Evolutionary conservation across 2,329 filamentous ascomycete species (phyloP).

Genomic region (Xylariaceae sp.): DNA sequence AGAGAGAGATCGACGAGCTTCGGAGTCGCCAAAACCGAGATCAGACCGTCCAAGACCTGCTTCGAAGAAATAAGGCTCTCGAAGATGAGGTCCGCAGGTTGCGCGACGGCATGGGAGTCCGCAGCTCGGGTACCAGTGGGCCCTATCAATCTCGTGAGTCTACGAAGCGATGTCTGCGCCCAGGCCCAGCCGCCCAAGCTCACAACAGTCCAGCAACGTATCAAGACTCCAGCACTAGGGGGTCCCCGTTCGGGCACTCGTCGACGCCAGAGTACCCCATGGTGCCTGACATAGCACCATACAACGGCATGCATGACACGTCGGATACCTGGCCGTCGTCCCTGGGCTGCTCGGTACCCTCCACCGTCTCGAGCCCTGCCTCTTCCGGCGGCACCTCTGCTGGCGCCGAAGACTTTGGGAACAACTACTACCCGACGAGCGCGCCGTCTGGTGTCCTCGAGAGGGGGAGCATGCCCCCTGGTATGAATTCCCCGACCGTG

Average conservation of each 20-base stretch:
- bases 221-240: constrained; percentile 31
- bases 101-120: constrained; percentile 37
- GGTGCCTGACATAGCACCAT: constrained; percentile 34
- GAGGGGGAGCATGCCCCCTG: constrained; percentile 19
- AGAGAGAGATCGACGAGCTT: constrained; percentile 68
- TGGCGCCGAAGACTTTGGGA: constrained; percentile 41
- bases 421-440: constrained; percentile 41
- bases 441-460: constrained; percentile 38
- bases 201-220: background rate
- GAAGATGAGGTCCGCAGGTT: constrained; percentile 44
- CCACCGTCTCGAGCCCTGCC: constrained; percentile 44
- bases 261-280: constrained; percentile 35
- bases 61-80: constrained; percentile 44
- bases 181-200: background rate
- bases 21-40: constrained; percentile 41
- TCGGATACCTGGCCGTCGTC: constrained; percentile 39
- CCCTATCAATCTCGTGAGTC: constrained; percentile 22
- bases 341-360: constrained; percentile 36
- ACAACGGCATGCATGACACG: constrained; percentile 33
- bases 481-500: constrained; percentile 24
- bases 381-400: constrained; percentile 36
- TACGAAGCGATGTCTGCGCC: background rate
- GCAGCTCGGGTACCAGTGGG: constrained; percentile 18
- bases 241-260: constrained; percentile 36
- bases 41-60: constrained; percentile 43